phyloP scores from a whole-genome alignment of 257 asterid species.

The Solanum tacnaense region DNA sequence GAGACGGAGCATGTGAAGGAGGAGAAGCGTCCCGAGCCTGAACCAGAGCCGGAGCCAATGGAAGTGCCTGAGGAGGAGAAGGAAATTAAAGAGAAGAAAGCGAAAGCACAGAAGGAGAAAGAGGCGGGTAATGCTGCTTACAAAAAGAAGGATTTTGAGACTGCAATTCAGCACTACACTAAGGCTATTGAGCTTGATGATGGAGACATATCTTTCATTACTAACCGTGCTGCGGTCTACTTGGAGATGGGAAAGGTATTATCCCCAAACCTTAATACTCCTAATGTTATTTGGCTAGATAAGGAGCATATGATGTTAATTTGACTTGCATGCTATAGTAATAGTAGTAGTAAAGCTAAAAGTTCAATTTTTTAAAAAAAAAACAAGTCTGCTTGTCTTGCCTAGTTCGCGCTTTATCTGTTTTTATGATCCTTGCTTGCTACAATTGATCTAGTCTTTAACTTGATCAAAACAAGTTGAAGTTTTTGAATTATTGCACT shows the following conservation, averaged over 20 bases:
- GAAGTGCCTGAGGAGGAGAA: conserved; percentile 42
- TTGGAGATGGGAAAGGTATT: conserved; percentile 90
- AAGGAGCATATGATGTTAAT: background rate
- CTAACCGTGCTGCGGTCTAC: conserved; percentile 94
- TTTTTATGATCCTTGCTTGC: background rate
- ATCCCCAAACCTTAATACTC: background rate
- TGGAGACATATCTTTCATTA: conserved; percentile 73
- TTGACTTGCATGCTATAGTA: background rate
- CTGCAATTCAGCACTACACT: conserved; percentile 62
- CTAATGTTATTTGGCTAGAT: background rate
- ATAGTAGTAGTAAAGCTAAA: background rate
- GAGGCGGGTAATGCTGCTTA: conserved; percentile 85
- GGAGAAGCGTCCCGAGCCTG: conserved; percentile 30
- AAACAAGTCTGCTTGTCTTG: background rate
- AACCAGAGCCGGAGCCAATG: conserved; percentile 42
- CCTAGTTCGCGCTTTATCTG: background rate
- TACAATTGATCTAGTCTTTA: background rate
- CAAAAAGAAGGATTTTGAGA: conserved; percentile 85
- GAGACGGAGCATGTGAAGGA: conserved; percentile 35
- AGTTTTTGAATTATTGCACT: background rate
- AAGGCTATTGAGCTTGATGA: conserved; percentile 70
- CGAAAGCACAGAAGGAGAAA: conserved; percentile 63
- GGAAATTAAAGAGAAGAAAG: conserved; percentile 44
- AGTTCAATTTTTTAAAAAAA: background rate
- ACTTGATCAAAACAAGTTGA: background rate